Conservation (phyloP, 1,284 basidiomycete species). For the Grifola frondosa region DNA sequence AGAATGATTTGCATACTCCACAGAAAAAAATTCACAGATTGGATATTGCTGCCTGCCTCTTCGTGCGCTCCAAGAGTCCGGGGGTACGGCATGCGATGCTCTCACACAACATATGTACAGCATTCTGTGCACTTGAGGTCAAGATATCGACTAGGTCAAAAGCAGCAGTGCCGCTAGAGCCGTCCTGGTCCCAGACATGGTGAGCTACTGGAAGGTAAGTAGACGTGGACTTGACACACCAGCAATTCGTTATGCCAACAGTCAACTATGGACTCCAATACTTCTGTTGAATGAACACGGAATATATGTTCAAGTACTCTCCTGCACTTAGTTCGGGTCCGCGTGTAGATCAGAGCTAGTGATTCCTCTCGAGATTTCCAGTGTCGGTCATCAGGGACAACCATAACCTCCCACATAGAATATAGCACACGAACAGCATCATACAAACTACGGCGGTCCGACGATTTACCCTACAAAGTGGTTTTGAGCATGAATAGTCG, state of each 20-base stretch:
- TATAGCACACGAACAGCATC: slow-evolving; percentile 73
- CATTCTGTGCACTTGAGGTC: slow-evolving; percentile 82
- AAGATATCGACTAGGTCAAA: slow-evolving; percentile 87
- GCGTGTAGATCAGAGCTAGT: slow-evolving; percentile 60
- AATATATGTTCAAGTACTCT: slow-evolving; percentile 87
- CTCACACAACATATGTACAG: slow-evolving; percentile 90
- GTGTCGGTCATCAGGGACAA: slow-evolving; percentile 44
- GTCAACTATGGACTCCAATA: slow-evolving; percentile 79
- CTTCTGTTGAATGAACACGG: slow-evolving; percentile 74
- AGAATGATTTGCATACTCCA: slow-evolving; percentile 6
- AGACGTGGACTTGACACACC: slow-evolving; percentile 35
- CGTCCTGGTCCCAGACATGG: slow-evolving; percentile 14
- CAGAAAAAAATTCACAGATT: slow-evolving; percentile 53
- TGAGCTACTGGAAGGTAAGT: not conserved
- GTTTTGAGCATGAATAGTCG: slow-evolving; percentile 10
- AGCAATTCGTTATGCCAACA: slow-evolving; percentile 70
- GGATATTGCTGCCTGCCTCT: slow-evolving; percentile 59
- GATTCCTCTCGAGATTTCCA: slow-evolving; percentile 65
- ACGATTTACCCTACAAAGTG: slow-evolving; percentile 54
- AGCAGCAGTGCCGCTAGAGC: no score
- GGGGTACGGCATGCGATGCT: slow-evolving; percentile 63
- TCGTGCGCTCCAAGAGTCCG: slow-evolving; percentile 52
- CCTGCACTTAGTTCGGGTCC: slow-evolving; percentile 66
- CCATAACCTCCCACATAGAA: slow-evolving; percentile 64
- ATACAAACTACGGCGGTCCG: slow-evolving; percentile 69